phyloP scores from a whole-genome alignment of 495 filamentous ascomycete species.

The Podospora sp. region DNA sequence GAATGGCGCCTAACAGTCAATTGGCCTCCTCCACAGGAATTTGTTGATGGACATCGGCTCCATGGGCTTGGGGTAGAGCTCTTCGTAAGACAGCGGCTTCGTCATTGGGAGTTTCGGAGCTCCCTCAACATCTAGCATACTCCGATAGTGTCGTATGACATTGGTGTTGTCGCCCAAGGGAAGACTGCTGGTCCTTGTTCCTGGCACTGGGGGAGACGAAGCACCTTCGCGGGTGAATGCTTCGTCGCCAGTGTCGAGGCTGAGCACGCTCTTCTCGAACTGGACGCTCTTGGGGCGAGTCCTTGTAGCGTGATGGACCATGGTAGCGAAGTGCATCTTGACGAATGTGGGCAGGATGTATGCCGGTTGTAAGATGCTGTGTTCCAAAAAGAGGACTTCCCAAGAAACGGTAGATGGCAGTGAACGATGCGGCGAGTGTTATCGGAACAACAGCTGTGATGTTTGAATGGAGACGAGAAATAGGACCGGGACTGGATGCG shows the following conservation, averaged over 20 bases:
- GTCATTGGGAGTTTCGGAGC: constrained; percentile 49
- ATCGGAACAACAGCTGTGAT: constrained; percentile 27
- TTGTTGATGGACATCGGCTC: constrained; percentile 24
- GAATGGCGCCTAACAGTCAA: constrained; percentile 42
- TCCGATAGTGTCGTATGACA: constrained; percentile 47
- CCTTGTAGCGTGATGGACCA: constrained; percentile 46
- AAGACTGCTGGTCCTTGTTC: constrained; percentile 42
- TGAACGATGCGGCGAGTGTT: constrained; percentile 27
- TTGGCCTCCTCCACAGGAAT: constrained; percentile 11
- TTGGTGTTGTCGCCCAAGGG: constrained; percentile 24
- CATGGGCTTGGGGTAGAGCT: constrained; percentile 42
- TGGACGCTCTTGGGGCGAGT: constrained; percentile 50
- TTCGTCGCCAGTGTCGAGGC: constrained; percentile 28
- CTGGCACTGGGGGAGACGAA: constrained; percentile 29
- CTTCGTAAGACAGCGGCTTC: constrained; percentile 49
- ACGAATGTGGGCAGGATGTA: constrained; percentile 36
- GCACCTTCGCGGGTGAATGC: constrained; percentile 27
- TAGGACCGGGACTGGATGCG: constrained; percentile 9
- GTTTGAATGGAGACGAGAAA: constrained; percentile 20
- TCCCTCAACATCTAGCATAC: constrained; percentile 53
- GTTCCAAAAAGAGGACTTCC: constrained; percentile 35
- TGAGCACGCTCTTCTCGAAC: constrained; percentile 42
- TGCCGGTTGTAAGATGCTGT: constrained; percentile 40
- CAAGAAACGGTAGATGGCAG: constrained; percentile 43
- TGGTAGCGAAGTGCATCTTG: constrained; percentile 46